These are phyloP conservation scores for Protomyces gravidus DNA, from an alignment of 1,139 yeast species.

Conservation along the genomic window DNA sequence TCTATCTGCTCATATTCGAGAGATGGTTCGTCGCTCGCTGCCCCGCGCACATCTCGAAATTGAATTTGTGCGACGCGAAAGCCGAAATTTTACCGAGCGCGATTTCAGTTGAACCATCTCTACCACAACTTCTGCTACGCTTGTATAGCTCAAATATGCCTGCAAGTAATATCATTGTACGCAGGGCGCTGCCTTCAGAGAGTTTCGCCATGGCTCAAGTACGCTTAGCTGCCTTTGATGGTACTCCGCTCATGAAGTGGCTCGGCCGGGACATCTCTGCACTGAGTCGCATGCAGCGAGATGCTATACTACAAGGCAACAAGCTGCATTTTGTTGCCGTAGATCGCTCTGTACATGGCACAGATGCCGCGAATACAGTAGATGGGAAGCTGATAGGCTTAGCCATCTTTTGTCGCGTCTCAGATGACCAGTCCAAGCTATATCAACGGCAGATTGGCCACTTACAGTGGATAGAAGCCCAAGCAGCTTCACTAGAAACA, in stretches of 20 bases:
- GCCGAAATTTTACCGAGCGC: no score
- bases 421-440: not conserved
- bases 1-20: no score
- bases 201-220: not conserved
- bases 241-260: conserved; percentile 1
- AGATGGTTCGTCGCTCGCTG: no score
- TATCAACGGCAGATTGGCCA: not conserved
- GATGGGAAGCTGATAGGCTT: not conserved
- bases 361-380: not conserved
- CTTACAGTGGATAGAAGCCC: not conserved
- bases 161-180: not conserved
- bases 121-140: no score
- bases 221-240: not conserved
- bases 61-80: no score
- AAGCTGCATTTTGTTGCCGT: not conserved
- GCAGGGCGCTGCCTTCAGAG: not conserved
- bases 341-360: not conserved
- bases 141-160: no score
- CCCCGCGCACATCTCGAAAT: no score
- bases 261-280: not conserved
- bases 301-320: not conserved
- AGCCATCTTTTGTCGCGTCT: not conserved
- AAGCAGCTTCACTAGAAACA: not conserved
- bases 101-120: no score
- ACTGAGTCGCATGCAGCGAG: not conserved